A percentile compares a stretch with the other conserved stretches of the same genome.
Conservation (phyloP, 2,329 filamentous ascomycete genomes). For the Fusarium sp. region DNA sequence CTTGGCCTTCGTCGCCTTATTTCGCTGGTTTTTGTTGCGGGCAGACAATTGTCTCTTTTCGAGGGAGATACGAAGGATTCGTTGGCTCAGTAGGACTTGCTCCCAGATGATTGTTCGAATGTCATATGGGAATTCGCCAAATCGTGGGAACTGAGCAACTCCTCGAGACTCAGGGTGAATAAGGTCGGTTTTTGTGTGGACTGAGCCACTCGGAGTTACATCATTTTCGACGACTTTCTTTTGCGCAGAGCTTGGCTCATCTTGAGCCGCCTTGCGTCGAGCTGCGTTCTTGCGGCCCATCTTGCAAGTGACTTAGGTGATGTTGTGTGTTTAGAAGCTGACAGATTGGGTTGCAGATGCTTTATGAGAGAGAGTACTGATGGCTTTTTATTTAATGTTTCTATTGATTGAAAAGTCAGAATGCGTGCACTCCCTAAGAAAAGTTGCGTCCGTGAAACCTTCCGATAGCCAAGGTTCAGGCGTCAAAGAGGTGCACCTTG, state of each 20-base stretch:
- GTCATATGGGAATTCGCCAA: background rate
- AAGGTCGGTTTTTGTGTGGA: accelerated
- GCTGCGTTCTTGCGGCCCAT: background rate
- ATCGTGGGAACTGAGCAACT: background rate
- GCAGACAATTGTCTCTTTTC: background rate
- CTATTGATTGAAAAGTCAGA: background rate
- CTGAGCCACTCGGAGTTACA: accelerated
- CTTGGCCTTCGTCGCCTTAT: background rate
- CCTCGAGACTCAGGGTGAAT: background rate
- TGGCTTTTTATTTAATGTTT: background rate
- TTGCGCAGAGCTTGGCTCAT: background rate
- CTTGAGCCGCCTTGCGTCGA: background rate
- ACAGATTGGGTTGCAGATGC: accelerated
- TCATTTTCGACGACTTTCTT: accelerated
- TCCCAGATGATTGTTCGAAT: background rate
- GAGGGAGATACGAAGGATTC: background rate
- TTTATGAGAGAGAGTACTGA: accelerated
- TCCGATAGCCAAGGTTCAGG: no score
- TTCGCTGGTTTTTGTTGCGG: background rate
- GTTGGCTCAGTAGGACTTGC: background rate
- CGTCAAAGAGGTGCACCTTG: no score
- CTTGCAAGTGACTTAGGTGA: accelerated
- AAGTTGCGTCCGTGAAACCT: background rate
- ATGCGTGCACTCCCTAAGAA: accelerated
- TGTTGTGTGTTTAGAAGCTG: background rate